Base-by-base conservation (phyloP, 1,284 basidiomycete species). In the Vanrija pseudolonga region DNA sequence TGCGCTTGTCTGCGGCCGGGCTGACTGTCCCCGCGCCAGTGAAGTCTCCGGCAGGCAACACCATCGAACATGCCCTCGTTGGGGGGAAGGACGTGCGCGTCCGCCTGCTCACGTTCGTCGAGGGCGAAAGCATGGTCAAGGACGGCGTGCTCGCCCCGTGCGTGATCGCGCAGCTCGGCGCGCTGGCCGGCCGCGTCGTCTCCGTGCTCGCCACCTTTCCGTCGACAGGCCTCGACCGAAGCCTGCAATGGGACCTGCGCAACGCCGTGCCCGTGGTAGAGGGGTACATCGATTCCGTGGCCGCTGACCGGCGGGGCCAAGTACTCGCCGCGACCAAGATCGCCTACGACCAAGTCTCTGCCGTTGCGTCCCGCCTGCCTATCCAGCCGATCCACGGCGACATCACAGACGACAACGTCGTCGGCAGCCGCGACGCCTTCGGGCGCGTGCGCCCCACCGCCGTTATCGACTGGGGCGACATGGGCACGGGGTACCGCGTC, bases 211-310 rank as follows among this genome's bases (percentile, higher is more conserved):
- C 36, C 7, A 8, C 3, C 9, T 40, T 57, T 12, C 14, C 43
- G 11, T 26, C 20, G 19, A 12, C 28, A 4, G 47, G 41, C 2
- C 55, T 56, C 26, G 51, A 53, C 17, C 51, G 55, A 43, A 44
- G 50, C 40, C 44, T 56, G 44, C 55, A 57, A 38, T 57, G 55
- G 55, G 55, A 57, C 44, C 49, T 57, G 51, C 55, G 55, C 32
- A 50, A 50, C 15, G 47, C 51, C 12, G 39, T 57, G 43, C 4
- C 43, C 2, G 55, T 57, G 18, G 41, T 53, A 14, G 47, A 53
- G 36, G 55, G 50, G 28, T 50, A 47, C 37, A 43, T 22, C 1
- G 28, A 28, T 11, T 15, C 37, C 6, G 43, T 57, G 1, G 7
- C 43, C 1, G 4, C 32, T 0, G 14, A 22, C 4, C 47, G 44